Conservation (phyloP, 78 protist species). For the Chrysochromulina parva region DNA sequence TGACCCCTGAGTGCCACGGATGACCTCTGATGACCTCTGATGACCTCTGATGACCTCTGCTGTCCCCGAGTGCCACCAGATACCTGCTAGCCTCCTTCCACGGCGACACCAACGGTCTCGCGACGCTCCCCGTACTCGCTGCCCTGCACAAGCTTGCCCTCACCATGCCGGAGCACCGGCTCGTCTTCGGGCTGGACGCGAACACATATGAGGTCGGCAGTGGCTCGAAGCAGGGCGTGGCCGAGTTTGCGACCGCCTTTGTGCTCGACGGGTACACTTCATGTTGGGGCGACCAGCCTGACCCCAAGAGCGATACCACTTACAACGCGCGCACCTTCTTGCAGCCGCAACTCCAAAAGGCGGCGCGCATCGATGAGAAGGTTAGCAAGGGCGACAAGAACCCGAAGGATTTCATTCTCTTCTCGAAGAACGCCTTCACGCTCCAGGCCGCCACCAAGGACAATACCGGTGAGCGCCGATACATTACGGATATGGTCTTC, state of each 20-base stretch:
- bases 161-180: neutral
- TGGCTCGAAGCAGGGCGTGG: neutral
- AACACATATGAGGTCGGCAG: slow-evolving; percentile 18
- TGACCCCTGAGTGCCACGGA: too few species aligned
- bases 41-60: too few species aligned
- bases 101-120: slow-evolving; percentile 62
- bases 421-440: neutral
- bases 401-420: slow-evolving; percentile 48
- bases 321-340: slow-evolving; percentile 52
- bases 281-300: slow-evolving; percentile 40
- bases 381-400: slow-evolving; percentile 14
- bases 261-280: neutral
- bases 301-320: slow-evolving; percentile 37
- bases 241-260: neutral
- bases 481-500: slow-evolving; percentile 23
- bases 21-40: too few species aligned
- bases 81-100: slow-evolving; percentile 49
- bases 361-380: neutral
- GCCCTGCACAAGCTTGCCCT: neutral
- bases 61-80: too few species aligned
- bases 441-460: neutral
- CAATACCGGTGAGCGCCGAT: slow-evolving; percentile 29
- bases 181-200: slow-evolving; percentile 52
- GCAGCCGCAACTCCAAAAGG: slow-evolving; percentile 34
- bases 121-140: slow-evolving; percentile 32